Evolutionary conservation across 2,329 filamentous ascomycete genomes (phyloP).

Genomic region (Nigrograna mackinnonii): DNA sequence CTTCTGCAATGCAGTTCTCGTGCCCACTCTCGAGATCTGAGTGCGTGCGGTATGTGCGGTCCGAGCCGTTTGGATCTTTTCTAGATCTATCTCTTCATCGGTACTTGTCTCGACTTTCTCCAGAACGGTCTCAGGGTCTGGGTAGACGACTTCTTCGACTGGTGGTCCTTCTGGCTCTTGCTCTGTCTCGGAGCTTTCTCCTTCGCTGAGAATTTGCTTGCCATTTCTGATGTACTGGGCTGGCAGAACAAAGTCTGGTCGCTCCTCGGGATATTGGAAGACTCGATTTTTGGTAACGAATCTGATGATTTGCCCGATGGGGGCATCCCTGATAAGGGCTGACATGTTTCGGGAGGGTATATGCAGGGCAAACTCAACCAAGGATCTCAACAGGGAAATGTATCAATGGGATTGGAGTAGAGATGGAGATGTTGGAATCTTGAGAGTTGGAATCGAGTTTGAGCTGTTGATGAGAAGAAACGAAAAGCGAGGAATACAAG

Average conservation of each 20-base stretch:
- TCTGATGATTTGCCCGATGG: slow-evolving; percentile 63
- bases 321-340: slow-evolving; percentile 57
- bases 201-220: slow-evolving; percentile 14
- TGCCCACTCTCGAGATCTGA: slow-evolving; percentile 40
- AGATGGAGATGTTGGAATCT: neutral
- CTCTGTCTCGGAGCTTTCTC: slow-evolving; percentile 4
- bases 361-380: too few relatives aligned
- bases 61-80: slow-evolving; percentile 35
- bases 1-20: slow-evolving; percentile 38
- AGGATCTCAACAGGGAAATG: too few relatives aligned
- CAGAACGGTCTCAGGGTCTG: slow-evolving; percentile 25
- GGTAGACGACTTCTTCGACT: slow-evolving; percentile 25
- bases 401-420: too few relatives aligned
- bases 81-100: slow-evolving; percentile 25
- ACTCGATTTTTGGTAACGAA: slow-evolving; percentile 56
- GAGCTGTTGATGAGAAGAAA: neutral
- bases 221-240: slow-evolving; percentile 36
- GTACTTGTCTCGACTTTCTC: slow-evolving; percentile 21
- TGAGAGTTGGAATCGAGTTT: neutral
- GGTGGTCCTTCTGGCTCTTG: slow-evolving; percentile 20
- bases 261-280: slow-evolving; percentile 65
- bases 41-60: slow-evolving; percentile 28
- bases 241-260: slow-evolving; percentile 57
- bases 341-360: slow-evolving; percentile 27
- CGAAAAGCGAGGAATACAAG: neutral